Base-by-base conservation (phyloP, 179 eudicot species). In the Patellifolia procumbens region DNA sequence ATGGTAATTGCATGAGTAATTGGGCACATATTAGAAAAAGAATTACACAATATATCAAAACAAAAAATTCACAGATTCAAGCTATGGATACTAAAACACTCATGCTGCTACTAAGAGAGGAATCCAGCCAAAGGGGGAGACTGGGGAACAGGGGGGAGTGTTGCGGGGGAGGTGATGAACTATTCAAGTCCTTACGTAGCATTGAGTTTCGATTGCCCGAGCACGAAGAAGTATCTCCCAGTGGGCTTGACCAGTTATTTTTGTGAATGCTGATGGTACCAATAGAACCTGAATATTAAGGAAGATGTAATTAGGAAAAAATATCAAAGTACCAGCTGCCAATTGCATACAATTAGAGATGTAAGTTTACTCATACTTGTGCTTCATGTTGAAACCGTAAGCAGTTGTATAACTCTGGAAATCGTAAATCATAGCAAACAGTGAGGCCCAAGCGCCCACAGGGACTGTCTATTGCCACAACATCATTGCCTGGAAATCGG, bases 211-310 rank as follows among this genome's bases (percentile, higher is more conserved):
- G 74, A 94, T 89, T 52, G 97, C 98, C 75, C 97, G 94, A 46
- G 97, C 94, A 65, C 97, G 98, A 67, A 94, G 96, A 81, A 94
- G 92, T 84, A 91, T 78, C 81, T 92, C 98, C 98, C 97, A 94
- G 77, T 94, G 98, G 62, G 62, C 62, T 58, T 58, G 78, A 71
- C 98, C 97, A 37, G 98, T 94, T 81, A 88, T 86, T 72, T 85
- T 89, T 24, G 98, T 92, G 83, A 92, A 92, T 68, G 97, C 98
- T 53, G 98, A 85, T 68, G 98, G 98, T 52, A 92, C 89, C 83
- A 94, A 83, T 86, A 94, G 73, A 72, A 94, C 91, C 97, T 93
- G 74, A 76, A 67, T 8, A 59, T 11, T 48, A 58, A 24, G 19
- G 17, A 75, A 31, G 8, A 53, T 31, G 39, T 59, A 59, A 52